Percentiles rank a stretch among this genome's conserved stretches.
These are phyloP conservation scores for Colletotrichum graminicola DNA, from an alignment of 2,329 filamentous ascomycete genomes.

Conservation along the genomic window DNA sequence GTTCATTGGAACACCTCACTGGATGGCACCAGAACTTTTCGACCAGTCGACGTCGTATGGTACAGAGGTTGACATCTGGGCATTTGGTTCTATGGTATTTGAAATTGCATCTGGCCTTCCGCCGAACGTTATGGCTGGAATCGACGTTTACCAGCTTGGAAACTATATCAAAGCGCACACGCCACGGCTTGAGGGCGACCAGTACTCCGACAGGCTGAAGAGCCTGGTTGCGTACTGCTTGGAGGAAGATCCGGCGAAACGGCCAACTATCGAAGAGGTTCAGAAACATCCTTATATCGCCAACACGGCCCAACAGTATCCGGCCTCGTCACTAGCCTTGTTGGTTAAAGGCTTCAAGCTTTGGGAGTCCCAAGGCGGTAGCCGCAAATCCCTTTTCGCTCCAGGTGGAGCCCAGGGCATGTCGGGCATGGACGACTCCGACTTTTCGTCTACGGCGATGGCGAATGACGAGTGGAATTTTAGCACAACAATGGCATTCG, in stretches of 20 bases:
- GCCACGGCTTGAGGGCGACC: slow-evolving; percentile 77
- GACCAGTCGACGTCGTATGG: slow-evolving; percentile 74
- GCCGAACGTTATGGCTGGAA: slow-evolving; percentile 73
- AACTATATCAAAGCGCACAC: slow-evolving; percentile 70
- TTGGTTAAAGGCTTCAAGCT: slow-evolving; percentile 79
- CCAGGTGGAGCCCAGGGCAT: slow-evolving; percentile 69
- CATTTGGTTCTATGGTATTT: slow-evolving; percentile 83
- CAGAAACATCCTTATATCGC: slow-evolving; percentile 77
- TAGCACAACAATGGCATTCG: slow-evolving; percentile 74
- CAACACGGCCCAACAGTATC: slow-evolving; percentile 72
- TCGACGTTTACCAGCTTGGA: slow-evolving; percentile 61
- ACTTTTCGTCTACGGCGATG: slow-evolving; percentile 58
- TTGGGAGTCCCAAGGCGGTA: slow-evolving; percentile 82
- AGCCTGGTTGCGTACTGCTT: slow-evolving; percentile 81
- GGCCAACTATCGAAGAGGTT: slow-evolving; percentile 77
- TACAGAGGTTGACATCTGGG: slow-evolving; percentile 85
- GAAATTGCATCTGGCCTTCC: slow-evolving; percentile 85
- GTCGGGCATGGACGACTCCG: slow-evolving; percentile 50
- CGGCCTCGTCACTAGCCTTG: slow-evolving; percentile 71
- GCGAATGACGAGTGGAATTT: slow-evolving; percentile 76
- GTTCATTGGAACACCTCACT: slow-evolving; percentile 85
- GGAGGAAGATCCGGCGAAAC: slow-evolving; percentile 74
- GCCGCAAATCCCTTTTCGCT: slow-evolving; percentile 74
- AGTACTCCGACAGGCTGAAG: slow-evolving; percentile 77
- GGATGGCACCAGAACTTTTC: slow-evolving; percentile 88